Evolutionary conservation across 2,329 filamentous ascomycete genomes (phyloP).

Genomic region (Whalleya microplaca): DNA sequence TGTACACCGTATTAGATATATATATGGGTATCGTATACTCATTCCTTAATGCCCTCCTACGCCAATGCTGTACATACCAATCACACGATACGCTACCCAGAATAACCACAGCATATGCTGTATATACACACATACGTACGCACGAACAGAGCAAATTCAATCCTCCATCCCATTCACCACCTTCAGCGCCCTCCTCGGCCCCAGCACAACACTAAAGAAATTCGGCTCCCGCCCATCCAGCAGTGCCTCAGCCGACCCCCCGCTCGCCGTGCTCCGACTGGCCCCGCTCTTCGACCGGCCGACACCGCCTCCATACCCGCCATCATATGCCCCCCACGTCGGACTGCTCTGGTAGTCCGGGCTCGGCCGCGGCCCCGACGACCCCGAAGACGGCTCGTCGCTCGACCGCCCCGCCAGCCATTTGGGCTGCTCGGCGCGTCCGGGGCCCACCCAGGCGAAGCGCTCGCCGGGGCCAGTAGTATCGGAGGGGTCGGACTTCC

Average conservation of each 20-base stretch:
- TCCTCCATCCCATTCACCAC: constrained; percentile 63
- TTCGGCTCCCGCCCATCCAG: constrained; percentile 63
- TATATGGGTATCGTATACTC: background rate
- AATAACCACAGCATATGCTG: background rate
- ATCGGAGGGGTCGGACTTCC: constrained; percentile 23
- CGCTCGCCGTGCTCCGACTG: constrained; percentile 42
- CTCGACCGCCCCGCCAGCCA: constrained; percentile 9
- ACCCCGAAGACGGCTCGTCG: constrained; percentile 32
- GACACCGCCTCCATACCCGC: constrained; percentile 25
- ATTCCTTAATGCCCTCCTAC: background rate
- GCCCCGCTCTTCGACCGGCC: constrained; percentile 37
- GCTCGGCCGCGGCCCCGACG: constrained; percentile 29
- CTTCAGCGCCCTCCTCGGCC: constrained; percentile 68
- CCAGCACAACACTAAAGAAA: constrained; percentile 72
- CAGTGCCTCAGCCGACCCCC: constrained; percentile 41
- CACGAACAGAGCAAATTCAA: constrained; percentile 1
- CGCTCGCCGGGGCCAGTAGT: constrained; percentile 20
- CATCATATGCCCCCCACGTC: constrained; percentile 25
- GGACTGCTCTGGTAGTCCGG: constrained; percentile 36
- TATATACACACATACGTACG: background rate
- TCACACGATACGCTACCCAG: background rate
- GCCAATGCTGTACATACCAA: background rate
- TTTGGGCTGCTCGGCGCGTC: constrained; percentile 30
- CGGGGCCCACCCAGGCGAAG: constrained; percentile 36
- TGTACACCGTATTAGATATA: background rate